Evolutionary conservation across 352 stramenopile genomes (phyloP), one percentile per base, ranked within the genome.

Genomic region (Phytophthora tubulina): DNA sequence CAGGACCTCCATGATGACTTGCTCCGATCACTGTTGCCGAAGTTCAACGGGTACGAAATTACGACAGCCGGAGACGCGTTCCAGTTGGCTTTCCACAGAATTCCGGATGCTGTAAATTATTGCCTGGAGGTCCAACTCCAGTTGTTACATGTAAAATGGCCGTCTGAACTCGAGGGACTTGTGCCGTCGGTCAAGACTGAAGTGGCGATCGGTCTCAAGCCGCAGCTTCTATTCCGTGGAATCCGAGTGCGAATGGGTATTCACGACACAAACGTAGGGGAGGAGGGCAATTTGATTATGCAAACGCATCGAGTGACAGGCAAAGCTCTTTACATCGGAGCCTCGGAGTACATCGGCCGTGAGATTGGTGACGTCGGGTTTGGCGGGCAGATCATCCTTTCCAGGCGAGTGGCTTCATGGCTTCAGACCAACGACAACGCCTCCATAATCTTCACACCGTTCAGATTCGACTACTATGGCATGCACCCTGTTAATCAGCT

Each of bases 161-260:
- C 85, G 6, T 79, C 75, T 0, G 79, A 83, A 31, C 70, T 92
- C 1, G 80, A 92, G 14, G 75, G 76, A 0, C 50, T 89, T 2
- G 66, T 89, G 7, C 75, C 81, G 8, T 82, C 84, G 3, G 88
- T 86, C 13, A 88, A 92, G 60, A 88, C 79, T 2, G 79, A 88
- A 61, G 79, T 81, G 27, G 71, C 72, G 14, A 63, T 83, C 46
- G 73, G 75, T 9, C 63, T 88, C 21, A 88, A 88, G 63, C 72
- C 78, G 0, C 75, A 80, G 8, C 46, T 78, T 30, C 51, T 95
- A 32, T 93, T 95, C 45, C 75, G 72, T 13, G 87, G 87, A 4
- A 73, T 94, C 7, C 79, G 87, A 17, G 85, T 95, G 6, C 87
- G 87, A 1, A 95, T 95, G 87, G 85, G 87, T 1, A 86, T 93